phyloP scores from a whole-genome alignment of 495 filamentous ascomycete species.

The Jackrogersella minutella region DNA sequence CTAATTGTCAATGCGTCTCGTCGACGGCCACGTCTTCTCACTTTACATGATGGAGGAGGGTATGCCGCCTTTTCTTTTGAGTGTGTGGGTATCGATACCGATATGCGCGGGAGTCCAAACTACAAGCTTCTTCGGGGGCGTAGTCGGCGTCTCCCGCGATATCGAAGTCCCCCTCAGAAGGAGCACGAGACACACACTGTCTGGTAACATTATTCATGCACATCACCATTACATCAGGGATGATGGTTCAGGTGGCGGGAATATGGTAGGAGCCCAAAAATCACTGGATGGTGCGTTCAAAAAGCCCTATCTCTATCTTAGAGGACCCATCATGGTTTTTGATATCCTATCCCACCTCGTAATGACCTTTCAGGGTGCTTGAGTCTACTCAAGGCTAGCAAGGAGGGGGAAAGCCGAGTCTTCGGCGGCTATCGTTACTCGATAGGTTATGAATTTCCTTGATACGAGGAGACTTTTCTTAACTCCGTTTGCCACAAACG shows the following conservation, averaged over 20 bases:
- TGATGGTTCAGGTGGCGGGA: neutral
- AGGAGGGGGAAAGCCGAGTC: conserved; percentile 7
- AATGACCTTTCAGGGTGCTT: conserved; percentile 4
- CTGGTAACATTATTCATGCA: conserved; percentile 21
- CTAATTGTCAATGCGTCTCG: conserved; percentile 29
- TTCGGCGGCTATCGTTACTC: conserved; percentile 16
- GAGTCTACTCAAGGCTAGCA: neutral
- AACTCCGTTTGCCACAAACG: conserved; percentile 7
- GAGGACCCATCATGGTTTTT: neutral
- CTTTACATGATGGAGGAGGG: conserved; percentile 22
- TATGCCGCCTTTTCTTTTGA: conserved; percentile 1
- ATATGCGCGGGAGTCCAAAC: conserved; percentile 16
- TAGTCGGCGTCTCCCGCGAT: conserved; percentile 31
- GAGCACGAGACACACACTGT: neutral
- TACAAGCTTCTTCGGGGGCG: conserved; percentile 30
- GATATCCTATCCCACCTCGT: conserved; percentile 7
- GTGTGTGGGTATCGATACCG: conserved; percentile 30
- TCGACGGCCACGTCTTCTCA: conserved; percentile 33
- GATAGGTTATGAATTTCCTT: neutral
- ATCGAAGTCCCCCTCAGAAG: conserved; percentile 14
- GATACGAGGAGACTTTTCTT: conserved; percentile 12
- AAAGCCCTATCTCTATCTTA: neutral
- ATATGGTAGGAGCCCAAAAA: neutral
- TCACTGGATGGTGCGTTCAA: neutral
- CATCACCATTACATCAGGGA: too few species aligned